phyloP scores from a whole-genome alignment of 106 monocot species.

The Phalaenopsis aphrodite region DNA sequence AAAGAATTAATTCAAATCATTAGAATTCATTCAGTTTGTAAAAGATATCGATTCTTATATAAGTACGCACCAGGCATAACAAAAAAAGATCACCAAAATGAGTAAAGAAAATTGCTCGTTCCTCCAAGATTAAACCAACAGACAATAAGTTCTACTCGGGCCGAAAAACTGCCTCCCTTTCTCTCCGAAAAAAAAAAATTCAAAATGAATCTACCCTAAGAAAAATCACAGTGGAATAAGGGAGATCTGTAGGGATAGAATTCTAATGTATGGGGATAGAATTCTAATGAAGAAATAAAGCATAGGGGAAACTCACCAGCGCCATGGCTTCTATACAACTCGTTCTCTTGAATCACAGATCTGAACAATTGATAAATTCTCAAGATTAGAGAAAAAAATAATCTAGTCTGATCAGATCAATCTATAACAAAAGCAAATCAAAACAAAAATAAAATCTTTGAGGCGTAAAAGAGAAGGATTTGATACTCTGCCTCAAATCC shows the following conservation, averaged over 20 bases:
- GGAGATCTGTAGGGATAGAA: background rate
- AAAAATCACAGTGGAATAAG: background rate
- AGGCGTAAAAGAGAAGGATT: background rate
- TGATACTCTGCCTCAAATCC: background rate
- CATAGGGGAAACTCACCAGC: background rate
- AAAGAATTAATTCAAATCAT: background rate
- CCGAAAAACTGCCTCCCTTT: too few species aligned
- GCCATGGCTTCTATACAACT: background rate
- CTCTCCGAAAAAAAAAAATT: background rate
- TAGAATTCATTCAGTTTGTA: background rate
- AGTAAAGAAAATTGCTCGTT: background rate
- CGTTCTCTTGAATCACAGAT: background rate
- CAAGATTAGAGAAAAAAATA: background rate
- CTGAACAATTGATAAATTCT: background rate
- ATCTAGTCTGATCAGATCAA: background rate
- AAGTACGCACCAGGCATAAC: background rate
- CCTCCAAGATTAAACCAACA: background rate
- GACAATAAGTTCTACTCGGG: too few species aligned
- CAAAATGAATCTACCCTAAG: background rate
- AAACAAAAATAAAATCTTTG: background rate
- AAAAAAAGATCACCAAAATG: background rate
- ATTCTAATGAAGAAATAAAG: background rate
- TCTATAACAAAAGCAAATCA: background rate
- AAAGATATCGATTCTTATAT: background rate
- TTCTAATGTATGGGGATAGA: background rate